Evolutionary conservation across 495 filamentous ascomycete genomes (phyloP), one percentile per base, ranked within the genome.

Genomic region (Schizothecium vesticola): DNA sequence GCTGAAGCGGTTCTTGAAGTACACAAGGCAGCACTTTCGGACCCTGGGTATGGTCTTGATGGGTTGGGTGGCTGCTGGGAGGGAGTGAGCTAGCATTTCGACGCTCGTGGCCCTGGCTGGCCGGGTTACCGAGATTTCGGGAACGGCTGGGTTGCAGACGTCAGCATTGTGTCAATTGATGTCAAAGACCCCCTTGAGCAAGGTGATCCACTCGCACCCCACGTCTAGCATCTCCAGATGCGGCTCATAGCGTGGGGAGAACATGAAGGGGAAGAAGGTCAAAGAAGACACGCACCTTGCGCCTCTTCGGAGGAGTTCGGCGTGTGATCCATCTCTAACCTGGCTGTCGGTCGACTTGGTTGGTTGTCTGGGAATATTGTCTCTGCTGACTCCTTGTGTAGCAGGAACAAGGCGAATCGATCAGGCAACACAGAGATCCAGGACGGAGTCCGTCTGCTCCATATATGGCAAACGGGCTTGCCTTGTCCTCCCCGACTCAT

Each of bases 1-100:
- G 19, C 28, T 61, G 26, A 61, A 61, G 28, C 22, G 60, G 60
- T 61, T 61, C 60, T 61, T 61, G 60, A 61, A 61, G 26, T 61
- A 31, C 19, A 31, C 8, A 2, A 61, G 26, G 19, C 22, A 28
- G 26, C 60, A 61, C 11, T 61, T 61, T 1, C 60, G 60, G 26
- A 61, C 60, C 16, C 22, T n/a, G 0, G 60, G 60, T 19, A 19
- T 61, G 60, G 9, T 31, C 12, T 25, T 31, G 26, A 36, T 6
- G 8, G 60, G 13, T 1, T 31, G 26, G 8, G 60, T 31, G 16
- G n/a, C 22, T 22, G 19, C 8, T 0, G 60, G 60, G 1, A 61
- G 19, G 5, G 26, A n/a, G 3, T 61, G 12, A 1, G 11, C 25
- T 16, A 36, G 19, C 16, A 23, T 61, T 19, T 61, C 60, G 8